Evolutionary conservation across 345 rosid species (phyloP).

Genomic region (Salix koriyanagi): DNA sequence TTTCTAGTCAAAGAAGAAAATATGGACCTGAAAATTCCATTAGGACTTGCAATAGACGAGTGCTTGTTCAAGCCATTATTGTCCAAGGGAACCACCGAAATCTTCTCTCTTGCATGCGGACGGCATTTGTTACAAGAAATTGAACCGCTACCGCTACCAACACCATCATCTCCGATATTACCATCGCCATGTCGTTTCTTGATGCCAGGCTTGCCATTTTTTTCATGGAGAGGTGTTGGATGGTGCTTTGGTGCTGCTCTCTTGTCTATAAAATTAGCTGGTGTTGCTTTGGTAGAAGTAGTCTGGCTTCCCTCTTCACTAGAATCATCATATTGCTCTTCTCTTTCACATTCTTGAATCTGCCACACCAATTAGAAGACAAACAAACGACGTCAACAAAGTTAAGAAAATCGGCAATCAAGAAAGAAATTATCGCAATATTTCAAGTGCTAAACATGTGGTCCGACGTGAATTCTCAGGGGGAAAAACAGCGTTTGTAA

Average conservation of each 20-base stretch:
- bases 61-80: slow-evolving; percentile 39
- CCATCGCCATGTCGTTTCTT: slow-evolving; percentile 42
- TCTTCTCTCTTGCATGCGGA: slow-evolving; percentile 67
- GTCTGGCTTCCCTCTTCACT: slow-evolving; percentile 5
- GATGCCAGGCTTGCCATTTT: slow-evolving; percentile 28
- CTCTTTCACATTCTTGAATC: slow-evolving; percentile 77
- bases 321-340: slow-evolving; percentile 42
- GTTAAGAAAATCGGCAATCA: not conserved
- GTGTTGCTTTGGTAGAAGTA: slow-evolving; percentile 6
- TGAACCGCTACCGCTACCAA: slow-evolving; percentile 25
- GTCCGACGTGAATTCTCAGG: not conserved
- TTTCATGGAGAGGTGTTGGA: slow-evolving; percentile 62
- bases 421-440: not conserved
- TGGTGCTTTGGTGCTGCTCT: slow-evolving; percentile 39
- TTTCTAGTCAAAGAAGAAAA: slow-evolving; percentile 60
- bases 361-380: slow-evolving; percentile 25
- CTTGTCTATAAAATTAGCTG: not conserved
- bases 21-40: slow-evolving; percentile 62
- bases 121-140: slow-evolving; percentile 90
- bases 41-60: slow-evolving; percentile 68
- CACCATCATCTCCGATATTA: not conserved
- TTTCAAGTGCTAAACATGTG: not conserved
- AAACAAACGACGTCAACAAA: not conserved
- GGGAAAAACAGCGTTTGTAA: slow-evolving; percentile 7
- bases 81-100: slow-evolving; percentile 81